Evolutionary conservation across 306 rosid species (phyloP).

Genomic region (Alnus rubra): DNA sequence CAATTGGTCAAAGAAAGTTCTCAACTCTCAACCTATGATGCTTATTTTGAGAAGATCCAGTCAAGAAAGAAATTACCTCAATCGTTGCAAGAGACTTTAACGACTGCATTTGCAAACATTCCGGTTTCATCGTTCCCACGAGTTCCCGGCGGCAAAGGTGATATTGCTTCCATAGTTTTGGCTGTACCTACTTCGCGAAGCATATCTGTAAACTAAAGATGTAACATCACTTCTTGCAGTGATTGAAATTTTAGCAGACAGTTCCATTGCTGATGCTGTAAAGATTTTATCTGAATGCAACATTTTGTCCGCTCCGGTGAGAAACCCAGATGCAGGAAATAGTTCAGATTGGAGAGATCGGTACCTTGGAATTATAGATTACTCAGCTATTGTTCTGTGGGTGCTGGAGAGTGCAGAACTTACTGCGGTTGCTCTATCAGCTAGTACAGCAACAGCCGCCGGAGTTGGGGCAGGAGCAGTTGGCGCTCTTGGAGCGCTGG

Average conservation of each 20-base stretch:
- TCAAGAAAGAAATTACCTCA: slow-evolving; percentile 80
- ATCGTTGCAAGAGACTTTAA: slow-evolving; percentile 61
- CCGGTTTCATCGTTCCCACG: slow-evolving; percentile 79
- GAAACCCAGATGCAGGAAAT: slow-evolving; percentile 46
- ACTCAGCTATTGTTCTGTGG: slow-evolving; percentile 81
- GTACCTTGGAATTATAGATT: slow-evolving; percentile 85
- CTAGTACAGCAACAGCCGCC: slow-evolving; percentile 79
- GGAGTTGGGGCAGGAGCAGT: slow-evolving; percentile 87
- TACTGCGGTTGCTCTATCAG: slow-evolving; percentile 78
- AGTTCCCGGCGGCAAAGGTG: slow-evolving; percentile 85
- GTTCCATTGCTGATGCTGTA: slow-evolving; percentile 61
- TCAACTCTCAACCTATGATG: slow-evolving; percentile 53
- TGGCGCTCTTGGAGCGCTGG: slow-evolving; percentile 77
- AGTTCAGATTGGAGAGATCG: slow-evolving; percentile 70
- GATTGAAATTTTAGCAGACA: slow-evolving; percentile 77
- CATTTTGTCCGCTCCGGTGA: slow-evolving; percentile 88
- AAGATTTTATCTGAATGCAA: slow-evolving; percentile 72
- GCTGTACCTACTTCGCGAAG: neutral
- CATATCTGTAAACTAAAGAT: slow-evolving; percentile 16
- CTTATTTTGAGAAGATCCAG: slow-evolving; percentile 66
- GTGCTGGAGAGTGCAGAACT: slow-evolving; percentile 91
- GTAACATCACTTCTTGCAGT: slow-evolving; percentile 43
- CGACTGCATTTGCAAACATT: slow-evolving; percentile 74
- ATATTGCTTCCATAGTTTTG: slow-evolving; percentile 16
- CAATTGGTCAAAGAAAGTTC: slow-evolving; percentile 29